Conservation (phyloP, 768 basidiomycete species). For the Termitomyces sp. region DNA sequence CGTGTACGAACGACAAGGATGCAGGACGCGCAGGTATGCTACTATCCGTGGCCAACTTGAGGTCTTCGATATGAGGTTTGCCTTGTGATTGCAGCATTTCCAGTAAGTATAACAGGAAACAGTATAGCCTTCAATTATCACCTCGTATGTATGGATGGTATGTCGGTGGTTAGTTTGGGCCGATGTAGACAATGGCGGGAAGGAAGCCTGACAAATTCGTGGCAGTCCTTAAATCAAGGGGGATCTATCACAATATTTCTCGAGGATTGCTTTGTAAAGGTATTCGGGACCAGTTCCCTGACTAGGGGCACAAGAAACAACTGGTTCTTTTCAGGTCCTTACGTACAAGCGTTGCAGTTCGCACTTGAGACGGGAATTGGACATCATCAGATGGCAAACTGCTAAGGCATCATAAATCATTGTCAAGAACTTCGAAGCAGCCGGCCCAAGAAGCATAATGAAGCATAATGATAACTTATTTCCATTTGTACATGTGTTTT, state of each 20-base stretch:
- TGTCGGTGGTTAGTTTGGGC: constrained; percentile 24
- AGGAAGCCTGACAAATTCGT: constrained; percentile 12
- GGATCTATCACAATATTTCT: constrained; percentile 15
- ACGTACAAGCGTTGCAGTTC: not conserved
- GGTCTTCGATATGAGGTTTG: constrained; percentile 25
- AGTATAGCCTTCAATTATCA: constrained; percentile 11
- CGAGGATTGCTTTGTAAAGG: constrained; percentile 8
- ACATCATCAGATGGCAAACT: not conserved
- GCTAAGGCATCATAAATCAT: not conserved
- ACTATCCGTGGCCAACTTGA: constrained; percentile 20
- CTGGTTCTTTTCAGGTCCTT: constrained; percentile 6
- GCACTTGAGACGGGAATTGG: not conserved
- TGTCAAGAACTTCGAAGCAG: not conserved
- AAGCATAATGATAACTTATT: not conserved
- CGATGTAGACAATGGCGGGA: constrained; percentile 24
- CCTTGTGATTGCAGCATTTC: constrained; percentile 30
- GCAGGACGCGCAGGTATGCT: constrained; percentile 17
- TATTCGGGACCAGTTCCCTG: not conserved
- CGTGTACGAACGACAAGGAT: constrained; percentile 16
- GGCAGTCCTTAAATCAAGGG: constrained; percentile 13
- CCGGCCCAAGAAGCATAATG: not conserved
- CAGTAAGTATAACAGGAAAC: constrained; percentile 20
- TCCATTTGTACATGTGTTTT: not conserved
- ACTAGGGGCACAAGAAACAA: constrained; percentile 6
- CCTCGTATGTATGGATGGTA: constrained; percentile 18